These are phyloP conservation scores for Erysimum cheiri DNA, from an alignment of 441 rosid genomes.

Conservation along the genomic window DNA sequence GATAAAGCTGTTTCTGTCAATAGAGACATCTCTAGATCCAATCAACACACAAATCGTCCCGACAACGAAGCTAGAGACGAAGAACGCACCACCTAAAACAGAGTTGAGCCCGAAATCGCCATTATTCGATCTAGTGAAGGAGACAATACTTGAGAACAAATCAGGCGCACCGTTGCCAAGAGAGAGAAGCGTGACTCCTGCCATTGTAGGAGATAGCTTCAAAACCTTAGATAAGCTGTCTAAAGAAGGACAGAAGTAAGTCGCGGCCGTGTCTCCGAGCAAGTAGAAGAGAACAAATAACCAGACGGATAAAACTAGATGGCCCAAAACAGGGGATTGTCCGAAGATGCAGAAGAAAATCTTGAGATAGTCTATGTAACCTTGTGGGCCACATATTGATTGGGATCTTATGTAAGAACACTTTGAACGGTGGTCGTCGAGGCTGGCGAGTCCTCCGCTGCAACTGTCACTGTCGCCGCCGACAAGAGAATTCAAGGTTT, in stretches of 20 bases:
- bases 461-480: constrained; percentile 37
- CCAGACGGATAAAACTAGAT: constrained; percentile 60
- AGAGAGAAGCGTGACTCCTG: constrained; percentile 89
- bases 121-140: constrained; percentile 71
- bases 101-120: constrained; percentile 84
- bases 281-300: constrained; percentile 76
- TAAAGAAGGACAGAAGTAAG: constrained; percentile 83
- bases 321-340: constrained; percentile 57
- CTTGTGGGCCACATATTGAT: constrained; percentile 68
- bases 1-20: constrained; percentile 73
- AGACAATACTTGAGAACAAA: constrained; percentile 79
- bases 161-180: constrained; percentile 93
- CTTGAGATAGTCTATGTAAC: constrained; percentile 82
- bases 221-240: constrained; percentile 72
- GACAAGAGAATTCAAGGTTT: constrained; percentile 18
- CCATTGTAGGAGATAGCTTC: constrained; percentile 82
- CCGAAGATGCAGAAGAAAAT: constrained; percentile 78
- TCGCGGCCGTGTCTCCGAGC: constrained; percentile 83
- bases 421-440: constrained; percentile 50
- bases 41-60: constrained; percentile 67
- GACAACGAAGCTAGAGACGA: constrained; percentile 80
- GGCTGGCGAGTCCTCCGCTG: constrained; percentile 41
- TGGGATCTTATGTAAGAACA: constrained; percentile 64
- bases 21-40: constrained; percentile 50
- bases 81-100: constrained; percentile 84